Base-by-base conservation (phyloP, 352 stramenopile genomes). In the Phytophthora brassicae region DNA sequence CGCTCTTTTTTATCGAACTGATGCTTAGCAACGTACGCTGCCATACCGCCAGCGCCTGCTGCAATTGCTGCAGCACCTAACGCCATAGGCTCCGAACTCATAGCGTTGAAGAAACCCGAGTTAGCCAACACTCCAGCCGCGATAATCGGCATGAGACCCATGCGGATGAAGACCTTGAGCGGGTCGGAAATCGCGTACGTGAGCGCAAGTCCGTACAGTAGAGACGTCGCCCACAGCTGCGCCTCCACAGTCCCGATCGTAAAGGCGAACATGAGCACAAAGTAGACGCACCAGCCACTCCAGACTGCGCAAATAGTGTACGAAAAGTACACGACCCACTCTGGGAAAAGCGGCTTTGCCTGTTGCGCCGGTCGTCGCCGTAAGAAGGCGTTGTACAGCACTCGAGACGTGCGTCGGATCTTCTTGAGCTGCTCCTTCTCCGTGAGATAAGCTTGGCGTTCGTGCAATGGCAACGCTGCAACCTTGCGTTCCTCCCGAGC, bases 361-460 rank as follows among this genome's bases (percentile, higher is more conserved):
- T 84, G 33, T 6, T 74, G 72, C 16, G 76, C 73, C 8, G 83
- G 75, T 36, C 86, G 76, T 0, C 79, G 72, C 1, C 80, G 65
- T 24, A 92, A 47, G 51, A 90, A 88, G 22, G 75, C 67, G 45
- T 89, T 92, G 71, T 92, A 92, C 24, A 92, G 68, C 48, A 90
- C n/a, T 17, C 75, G 70, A 12, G 83, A 88, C 23, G 70, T 83
- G n/a, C 77, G 60, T 39, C 73, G 80, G 49, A 92, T 78, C 48
- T 86, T 83, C 43, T 72, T 67, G 8, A 92, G 74, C 17, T 87
- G 74, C 54, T 87, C 69, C 47, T 79, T 66, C 52, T 92, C 83
- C 0, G 74, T 45, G n/a, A 79, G 38, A 55, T 89, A 92, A 8
- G 73, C 52, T 55, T 89, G 68, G 1, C 74, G 74, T 36, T 90